Base-by-base conservation (phyloP, 768 basidiomycete species). In the Tephrocybe sp. region DNA sequence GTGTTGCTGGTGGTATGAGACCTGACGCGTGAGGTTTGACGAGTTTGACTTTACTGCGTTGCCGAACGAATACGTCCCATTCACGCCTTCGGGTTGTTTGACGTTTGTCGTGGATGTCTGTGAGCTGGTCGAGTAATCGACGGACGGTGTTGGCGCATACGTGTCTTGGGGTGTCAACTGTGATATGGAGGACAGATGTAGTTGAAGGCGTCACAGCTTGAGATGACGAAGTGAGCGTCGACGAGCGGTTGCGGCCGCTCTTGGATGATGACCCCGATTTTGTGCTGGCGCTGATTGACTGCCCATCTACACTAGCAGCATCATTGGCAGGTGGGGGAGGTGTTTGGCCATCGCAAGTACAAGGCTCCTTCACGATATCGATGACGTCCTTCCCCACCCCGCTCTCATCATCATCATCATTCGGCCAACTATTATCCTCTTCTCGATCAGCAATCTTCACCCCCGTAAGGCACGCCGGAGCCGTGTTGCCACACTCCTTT, bases 61-160 rank as follows among this genome's bases (percentile, higher is more conserved):
- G 80, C 54, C 79, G 83, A 15, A 97, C 80, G 63, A 94, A 97
- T 0, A 73, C 78, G 52, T 95, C 92, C 95, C 97, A 98, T 47
- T 88, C 90, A 53, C 81, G 82, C 47, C 84, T 74, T 54, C 80
- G 84, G 8, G 73, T 58, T 1, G 69, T 68, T 60, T 97, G 93
- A 29, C 83, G 81, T 56, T 80, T 69, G 59, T 97, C 93, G 60
- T 97, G 94, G 10, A 90, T 85, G 54, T 80, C 79, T 4, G 82
- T 93, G 40, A 97, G 74, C 62, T 87, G 78, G 16, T 81, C 76
- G 4, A 97, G 75, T 25, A 97, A 70, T n/a, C 68, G 67, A 4
- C 85, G 80, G 22, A 95, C 77, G 2, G 86, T 90, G 56, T 82
- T 82, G 2, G 80, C 75, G 62, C 91, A 92, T 4, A 80, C 82